Evolutionary conservation across 305 asterid species (phyloP), one percentile per base, ranked within the genome.

Genomic region (Andrographis paniculata): DNA sequence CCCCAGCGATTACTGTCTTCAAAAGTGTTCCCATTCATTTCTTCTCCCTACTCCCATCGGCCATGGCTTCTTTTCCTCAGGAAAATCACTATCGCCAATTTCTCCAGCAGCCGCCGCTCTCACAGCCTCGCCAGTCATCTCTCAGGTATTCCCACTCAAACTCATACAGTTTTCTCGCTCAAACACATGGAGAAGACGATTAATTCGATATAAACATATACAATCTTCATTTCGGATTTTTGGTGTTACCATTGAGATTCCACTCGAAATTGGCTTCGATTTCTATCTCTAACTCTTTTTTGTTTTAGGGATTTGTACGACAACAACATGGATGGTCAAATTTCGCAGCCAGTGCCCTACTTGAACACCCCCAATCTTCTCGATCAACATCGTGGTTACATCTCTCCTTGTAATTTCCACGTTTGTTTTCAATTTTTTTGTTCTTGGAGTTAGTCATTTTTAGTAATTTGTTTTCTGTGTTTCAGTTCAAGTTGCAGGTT

Each of bases 51-150:
- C 11, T 14, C 42, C 43, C 23, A 19, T 51, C 49, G 52, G 66
- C 77, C 64, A 82, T 86, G 95, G 86, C 91, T 35, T 79, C 87
- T 49, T 78, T 81, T 51, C 79, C 87, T 52, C n/a, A n/a, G n/a
- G 88, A 63, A 45, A 84, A 75, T 45, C 83, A 73, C 22, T 71
- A 65, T 38, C 86, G 71, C 56, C 88, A 79, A 43, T 79, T 68
- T 55, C 80, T 74, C 56, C 88, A 72, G 61, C 80, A 33, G 38
- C 38, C 53, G 38, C 68, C 68, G 39, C 68, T 66, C 4, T 63
- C 69, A 22, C 82, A 70, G 18, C 50, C 62, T 5, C 84, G 67
- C 2, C 84, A 63, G 61, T 56, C 94, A 48, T 69, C 82, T 33
- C 74, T 54, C 66, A 80, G 87, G 94, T 85, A 48, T 60, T 8